Conservation (phyloP, 129 eudicot species). For the Helianthus annuus region HanXRQr2.0-SUNRISE NC_035439.2:74059285-74059784, state of each 20-base stretch:
- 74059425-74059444: too few species aligned
- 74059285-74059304: neutral
- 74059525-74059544: conserved; percentile 89
- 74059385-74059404: conserved; percentile 53
- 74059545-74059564: conserved; percentile 82
- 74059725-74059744: too few species aligned
- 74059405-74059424: neutral
- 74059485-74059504: conserved; percentile 75
- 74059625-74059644: neutral
- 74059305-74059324: neutral
- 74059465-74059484: neutral
- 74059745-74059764: too few species aligned
- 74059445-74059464: neutral
- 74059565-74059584: conserved; percentile 90
- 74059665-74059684: too few species aligned
- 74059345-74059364: conserved; percentile 55
- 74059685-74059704: too few species aligned
- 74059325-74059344: conserved; percentile 43
- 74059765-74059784: too few species aligned
- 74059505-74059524: conserved; percentile 98
- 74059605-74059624: neutral
- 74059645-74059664: too few species aligned
- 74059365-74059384: conserved; percentile 54
- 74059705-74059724: too few species aligned
- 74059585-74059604: conserved; percentile 17